A percentile compares a stretch with the other conserved stretches of the same genome.
phyloP scores from a whole-genome alignment of 2,329 filamentous ascomycete genomes.

The Diaporthe sp. region DNA sequence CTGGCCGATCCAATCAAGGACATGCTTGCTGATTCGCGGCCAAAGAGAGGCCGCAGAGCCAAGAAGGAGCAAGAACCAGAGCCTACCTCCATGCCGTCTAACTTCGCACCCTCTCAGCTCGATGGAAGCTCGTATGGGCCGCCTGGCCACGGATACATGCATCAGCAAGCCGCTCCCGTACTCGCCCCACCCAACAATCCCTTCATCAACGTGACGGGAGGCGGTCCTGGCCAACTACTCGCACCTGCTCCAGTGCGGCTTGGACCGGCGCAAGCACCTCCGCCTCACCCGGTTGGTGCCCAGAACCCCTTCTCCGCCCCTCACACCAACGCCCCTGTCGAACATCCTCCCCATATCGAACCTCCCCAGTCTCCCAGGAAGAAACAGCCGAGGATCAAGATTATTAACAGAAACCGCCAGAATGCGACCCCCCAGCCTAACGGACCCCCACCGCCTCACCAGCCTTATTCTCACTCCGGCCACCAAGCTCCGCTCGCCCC shows the following conservation, averaged over 20 bases:
- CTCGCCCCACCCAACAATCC: conserved; percentile 39
- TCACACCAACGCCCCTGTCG: conserved; percentile 35
- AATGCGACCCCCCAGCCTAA: conserved; percentile 35
- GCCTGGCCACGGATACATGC: conserved; percentile 27
- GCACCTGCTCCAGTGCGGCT: conserved; percentile 38
- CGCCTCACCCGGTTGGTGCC: conserved; percentile 38
- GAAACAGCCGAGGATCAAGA: conserved; percentile 36
- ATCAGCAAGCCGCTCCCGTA: conserved; percentile 28
- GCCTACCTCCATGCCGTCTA: conserved; percentile 38
- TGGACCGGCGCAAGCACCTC: conserved; percentile 31
- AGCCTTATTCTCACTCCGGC: conserved; percentile 11
- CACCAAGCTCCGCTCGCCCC: conserved; percentile 31
- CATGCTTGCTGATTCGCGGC: conserved; percentile 52
- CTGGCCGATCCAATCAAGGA: conserved; percentile 60
- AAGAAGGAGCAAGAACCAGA: conserved; percentile 40
- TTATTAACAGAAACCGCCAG: conserved; percentile 36
- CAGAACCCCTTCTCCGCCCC: conserved; percentile 41
- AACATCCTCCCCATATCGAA: conserved; percentile 27
- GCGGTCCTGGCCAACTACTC: conserved; percentile 40
- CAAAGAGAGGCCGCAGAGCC: conserved; percentile 46
- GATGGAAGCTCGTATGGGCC: conserved; percentile 27
- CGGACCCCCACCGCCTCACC: conserved; percentile 30
- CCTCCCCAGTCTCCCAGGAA: conserved; percentile 38
- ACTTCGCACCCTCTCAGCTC: conserved; percentile 20
- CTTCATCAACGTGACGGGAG: conserved; percentile 41